A percentile compares a stretch with the other conserved stretches of the same genome.
phyloP scores from a whole-genome alignment of 2,329 filamentous ascomycete species.

The Stromatinia cepivora region DNA sequence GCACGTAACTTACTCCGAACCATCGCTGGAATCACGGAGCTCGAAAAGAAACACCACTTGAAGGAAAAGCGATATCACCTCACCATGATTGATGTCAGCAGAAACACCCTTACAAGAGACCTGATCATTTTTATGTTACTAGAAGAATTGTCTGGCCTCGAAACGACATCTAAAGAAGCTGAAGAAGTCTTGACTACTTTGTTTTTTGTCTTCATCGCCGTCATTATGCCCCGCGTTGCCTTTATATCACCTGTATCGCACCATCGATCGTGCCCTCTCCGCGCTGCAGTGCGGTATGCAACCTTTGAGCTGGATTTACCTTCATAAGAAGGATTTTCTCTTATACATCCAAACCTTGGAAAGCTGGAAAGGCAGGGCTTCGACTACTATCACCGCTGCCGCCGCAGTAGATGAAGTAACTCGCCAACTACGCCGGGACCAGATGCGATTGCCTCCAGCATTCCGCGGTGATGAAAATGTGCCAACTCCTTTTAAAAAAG shows the following conservation, averaged over 20 bases:
- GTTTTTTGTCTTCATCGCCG: slow-evolving; percentile 25
- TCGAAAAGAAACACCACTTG: slow-evolving; percentile 12
- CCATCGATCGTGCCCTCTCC: slow-evolving; percentile 4
- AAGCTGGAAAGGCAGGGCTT: slow-evolving; percentile 14
- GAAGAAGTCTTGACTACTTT: slow-evolving; percentile 23
- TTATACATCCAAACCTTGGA: slow-evolving; percentile 2
- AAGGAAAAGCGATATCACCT: slow-evolving; percentile 25
- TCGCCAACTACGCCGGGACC: not conserved
- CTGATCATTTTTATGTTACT: slow-evolving; percentile 27
- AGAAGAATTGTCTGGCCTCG: slow-evolving; percentile 21
- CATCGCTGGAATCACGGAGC: slow-evolving; percentile 22
- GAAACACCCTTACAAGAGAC: slow-evolving; percentile 23
- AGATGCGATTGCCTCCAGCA: not conserved
- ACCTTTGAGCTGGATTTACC: slow-evolving; percentile 20
- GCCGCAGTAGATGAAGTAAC: not conserved
- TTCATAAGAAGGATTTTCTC: slow-evolving; percentile 9
- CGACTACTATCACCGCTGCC: not conserved
- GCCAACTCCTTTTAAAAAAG: not conserved
- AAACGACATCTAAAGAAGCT: slow-evolving; percentile 16
- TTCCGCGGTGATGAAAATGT: not conserved
- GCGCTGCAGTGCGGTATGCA: not conserved
- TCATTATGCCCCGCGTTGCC: slow-evolving; percentile 26
- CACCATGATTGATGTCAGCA: slow-evolving; percentile 26
- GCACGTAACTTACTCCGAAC: slow-evolving; percentile 22
- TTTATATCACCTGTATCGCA: slow-evolving; percentile 23